phyloP scores from a whole-genome alignment of 208 protist species.

The Crithidia acanthocephali region DNA sequence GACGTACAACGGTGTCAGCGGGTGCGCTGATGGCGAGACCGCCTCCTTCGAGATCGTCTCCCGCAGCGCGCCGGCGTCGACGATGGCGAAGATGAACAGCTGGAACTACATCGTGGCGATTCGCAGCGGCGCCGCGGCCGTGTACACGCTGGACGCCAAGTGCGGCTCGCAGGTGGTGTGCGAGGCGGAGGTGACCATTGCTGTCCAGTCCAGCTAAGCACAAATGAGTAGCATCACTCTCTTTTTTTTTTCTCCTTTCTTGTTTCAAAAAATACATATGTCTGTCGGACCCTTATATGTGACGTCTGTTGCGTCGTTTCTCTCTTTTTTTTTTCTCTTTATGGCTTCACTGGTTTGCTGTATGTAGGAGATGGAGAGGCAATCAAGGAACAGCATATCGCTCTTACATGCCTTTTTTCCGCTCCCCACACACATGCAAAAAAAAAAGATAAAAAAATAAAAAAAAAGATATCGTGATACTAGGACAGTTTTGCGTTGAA shows the following conservation, averaged over 20 bases:
- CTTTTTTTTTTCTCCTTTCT: constrained; percentile 1
- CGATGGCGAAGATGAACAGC: constrained; percentile 19
- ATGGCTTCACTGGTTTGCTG: neutral
- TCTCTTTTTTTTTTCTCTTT: constrained; percentile 8
- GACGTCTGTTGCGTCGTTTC: neutral
- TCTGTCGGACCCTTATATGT: neutral
- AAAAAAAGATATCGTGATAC: too few species aligned
- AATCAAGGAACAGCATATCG: too few species aligned
- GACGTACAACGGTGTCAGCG: constrained; percentile 6
- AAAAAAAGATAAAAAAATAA: too few species aligned
- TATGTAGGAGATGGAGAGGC: too few species aligned
- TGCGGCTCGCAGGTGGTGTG: constrained; percentile 38
- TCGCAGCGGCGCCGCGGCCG: constrained; percentile 5
- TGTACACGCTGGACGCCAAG: constrained; percentile 42
- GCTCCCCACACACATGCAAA: too few species aligned
- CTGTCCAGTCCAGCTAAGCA: constrained; percentile 17
- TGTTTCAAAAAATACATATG: neutral
- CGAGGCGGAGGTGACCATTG: constrained; percentile 39
- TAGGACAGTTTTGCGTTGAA: too few species aligned
- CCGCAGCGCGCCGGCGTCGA: neutral
- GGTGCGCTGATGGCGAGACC: constrained; percentile 4
- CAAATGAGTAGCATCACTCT: neutral
- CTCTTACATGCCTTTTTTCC: too few species aligned
- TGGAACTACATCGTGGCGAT: constrained; percentile 16
- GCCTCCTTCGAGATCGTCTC: constrained; percentile 6